A percentile compares a stretch with the other conserved stretches of the same genome.
Evolutionary conservation across 257 asterid genomes (phyloP).

Genomic region (Solanum phureja): DNA sequence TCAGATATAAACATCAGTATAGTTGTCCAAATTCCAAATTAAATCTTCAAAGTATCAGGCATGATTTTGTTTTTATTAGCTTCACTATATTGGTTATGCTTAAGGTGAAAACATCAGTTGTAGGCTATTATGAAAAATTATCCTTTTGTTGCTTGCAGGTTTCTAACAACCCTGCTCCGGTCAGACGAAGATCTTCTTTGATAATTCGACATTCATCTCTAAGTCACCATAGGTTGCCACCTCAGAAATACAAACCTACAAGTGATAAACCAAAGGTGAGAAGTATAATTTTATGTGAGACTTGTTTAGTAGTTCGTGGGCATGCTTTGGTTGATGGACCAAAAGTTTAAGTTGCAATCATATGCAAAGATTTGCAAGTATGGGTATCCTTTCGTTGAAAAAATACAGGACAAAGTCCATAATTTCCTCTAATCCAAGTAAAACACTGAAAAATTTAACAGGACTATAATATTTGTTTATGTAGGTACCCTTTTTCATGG

Average conservation of each 20-base stretch:
- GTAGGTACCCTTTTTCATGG: conserved; percentile 20
- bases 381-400: background rate
- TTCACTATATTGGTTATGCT: background rate
- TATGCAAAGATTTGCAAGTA: background rate
- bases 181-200: background rate
- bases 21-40: background rate
- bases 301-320: background rate
- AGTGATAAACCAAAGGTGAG: conserved; percentile 25
- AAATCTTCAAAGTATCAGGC: background rate
- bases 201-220: conserved; percentile 8
- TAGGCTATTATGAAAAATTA: background rate
- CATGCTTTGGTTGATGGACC: background rate
- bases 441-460: background rate
- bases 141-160: conserved; percentile 1
- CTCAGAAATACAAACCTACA: conserved; percentile 11
- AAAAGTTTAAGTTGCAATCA: background rate
- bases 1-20: background rate
- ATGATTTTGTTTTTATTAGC: background rate
- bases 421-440: background rate
- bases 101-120: background rate
- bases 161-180: conserved; percentile 5
- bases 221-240: background rate
- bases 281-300: background rate
- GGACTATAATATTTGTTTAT: background rate
- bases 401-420: background rate